Base-by-base conservation (phyloP, 148 eudicot genomes). In the Chenopodium quinoa region DNA sequence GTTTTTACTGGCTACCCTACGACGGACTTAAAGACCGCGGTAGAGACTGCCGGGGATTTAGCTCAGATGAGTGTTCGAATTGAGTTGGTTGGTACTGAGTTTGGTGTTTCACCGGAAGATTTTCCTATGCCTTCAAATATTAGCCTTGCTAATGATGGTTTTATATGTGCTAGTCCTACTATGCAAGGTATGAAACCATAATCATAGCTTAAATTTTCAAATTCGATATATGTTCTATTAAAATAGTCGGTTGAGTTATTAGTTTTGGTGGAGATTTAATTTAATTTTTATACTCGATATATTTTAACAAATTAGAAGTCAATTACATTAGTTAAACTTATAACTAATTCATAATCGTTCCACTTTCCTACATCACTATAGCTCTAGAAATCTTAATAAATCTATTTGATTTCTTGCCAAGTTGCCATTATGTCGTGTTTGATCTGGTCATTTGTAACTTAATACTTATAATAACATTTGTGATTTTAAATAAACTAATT, bases 81-180 rank as follows among this genome's bases (percentile, higher is more conserved):
- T 13, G 81, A 82, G 82, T 80, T 91, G 89, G 84, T 90, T 52
- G 97, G 97, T 54, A 91, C 94, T 11, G 91, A 92, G 86, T 92
- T 88, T 23, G 97, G 97, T 1, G 86, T 88, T 65, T 73, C 86
- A 13, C 90, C 90, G 5, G 63, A 68, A 9, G 81, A 74, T 13
- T 48, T 86, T 27, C 63, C 83, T 34, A 0, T 78, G 82, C 82
- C 75, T 29, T 20, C 72, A 72, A 80, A 80, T 73, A 73, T 80
- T 80, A 56, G 65, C 9, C 73, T 80, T 46, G 72, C 64, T 73
- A 80, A 80, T 80, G 83, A 73, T 46, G 83, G 83, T 44, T 73
- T 27, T 73, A 63, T 73, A n/a, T 80, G 83, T 63, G 72, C 78
- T 47, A 44, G 23, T 19, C 60, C 71, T 2, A 62, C 71, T 40